phyloP scores from a whole-genome alignment of 2,329 filamentous ascomycete species.

The Orbilia brochopaga region DNA sequence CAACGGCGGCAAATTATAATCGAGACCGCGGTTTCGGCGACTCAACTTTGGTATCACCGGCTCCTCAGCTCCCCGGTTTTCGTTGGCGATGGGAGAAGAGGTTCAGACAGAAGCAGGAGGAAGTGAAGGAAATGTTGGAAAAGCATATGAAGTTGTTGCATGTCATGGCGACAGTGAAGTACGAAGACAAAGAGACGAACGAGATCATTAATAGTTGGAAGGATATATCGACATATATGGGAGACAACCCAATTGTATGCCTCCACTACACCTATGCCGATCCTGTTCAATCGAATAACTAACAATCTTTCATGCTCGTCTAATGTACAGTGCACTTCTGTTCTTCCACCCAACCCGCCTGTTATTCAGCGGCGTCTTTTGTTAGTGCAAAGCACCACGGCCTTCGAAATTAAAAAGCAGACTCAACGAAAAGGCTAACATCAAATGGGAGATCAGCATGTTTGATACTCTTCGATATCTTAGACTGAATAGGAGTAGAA shows the following conservation, averaged over 20 bases:
- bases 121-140: conserved; percentile 38
- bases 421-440: conserved; percentile 3
- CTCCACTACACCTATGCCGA: no score
- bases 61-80: conserved; percentile 13
- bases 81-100: conserved; percentile 45
- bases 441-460: conserved; percentile 11
- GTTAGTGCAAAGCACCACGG: conserved; percentile 13
- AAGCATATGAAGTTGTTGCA: conserved; percentile 37
- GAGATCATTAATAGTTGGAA: conserved; percentile 41
- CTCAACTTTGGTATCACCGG: conserved; percentile 20
- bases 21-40: conserved; percentile 10
- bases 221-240: conserved; percentile 36
- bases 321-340: conserved; percentile 35
- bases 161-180: conserved; percentile 45
- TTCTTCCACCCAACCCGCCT: conserved; percentile 19
- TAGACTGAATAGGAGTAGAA: conserved; percentile 17
- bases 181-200: conserved; percentile 38
- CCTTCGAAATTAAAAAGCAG: not conserved
- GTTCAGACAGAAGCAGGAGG: conserved; percentile 28
- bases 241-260: conserved; percentile 41
- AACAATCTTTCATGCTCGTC: no score
- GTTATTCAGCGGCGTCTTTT: conserved; percentile 43
- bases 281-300: no score
- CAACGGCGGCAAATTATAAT: not conserved
- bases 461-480: conserved; percentile 47